Conservation (phyloP, 441 rosid genomes). For the Gossypium gossypioides region DNA sequence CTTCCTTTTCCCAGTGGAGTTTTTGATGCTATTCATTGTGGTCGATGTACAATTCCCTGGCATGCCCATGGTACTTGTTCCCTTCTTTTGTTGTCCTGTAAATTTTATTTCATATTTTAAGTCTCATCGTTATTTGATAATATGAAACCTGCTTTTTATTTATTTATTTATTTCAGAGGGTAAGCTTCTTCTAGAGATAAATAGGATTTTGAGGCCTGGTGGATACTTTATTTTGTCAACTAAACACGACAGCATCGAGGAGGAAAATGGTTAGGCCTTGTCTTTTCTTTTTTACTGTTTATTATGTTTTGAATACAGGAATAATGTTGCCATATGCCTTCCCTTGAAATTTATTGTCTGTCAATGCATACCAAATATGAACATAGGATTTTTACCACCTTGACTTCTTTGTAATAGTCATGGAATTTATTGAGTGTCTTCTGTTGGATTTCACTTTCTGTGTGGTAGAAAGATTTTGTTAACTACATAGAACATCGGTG, state of each 20-base stretch:
- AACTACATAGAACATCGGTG: neutral
- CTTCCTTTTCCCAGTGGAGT: slow-evolving; percentile 85
- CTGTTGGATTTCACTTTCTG: neutral
- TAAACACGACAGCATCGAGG: slow-evolving; percentile 59
- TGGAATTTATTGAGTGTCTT: neutral
- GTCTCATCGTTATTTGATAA: slow-evolving; percentile 3
- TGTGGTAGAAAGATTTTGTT: neutral
- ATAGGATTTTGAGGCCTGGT: slow-evolving; percentile 75
- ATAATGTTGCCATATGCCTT: neutral
- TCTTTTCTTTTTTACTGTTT: neutral
- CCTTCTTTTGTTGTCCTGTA: neutral
- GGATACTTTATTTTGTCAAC: slow-evolving; percentile 83
- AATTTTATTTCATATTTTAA: neutral
- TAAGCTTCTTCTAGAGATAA: slow-evolving; percentile 80
- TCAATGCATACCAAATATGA: neutral
- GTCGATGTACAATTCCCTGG: slow-evolving; percentile 69
- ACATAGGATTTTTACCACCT: neutral
- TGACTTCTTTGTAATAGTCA: neutral
- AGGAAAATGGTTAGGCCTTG: slow-evolving; percentile 59
- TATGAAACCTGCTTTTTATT: neutral
- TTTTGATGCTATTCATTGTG: slow-evolving; percentile 84
- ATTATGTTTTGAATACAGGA: neutral
- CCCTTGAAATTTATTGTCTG: neutral
- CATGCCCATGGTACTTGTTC: slow-evolving; percentile 56
- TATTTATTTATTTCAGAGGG: slow-evolving; percentile 39